These are phyloP conservation scores for Colletotrichum tofieldiae DNA, from an alignment of 2,329 filamentous ascomycete genomes.

Conservation along the genomic window DNA sequence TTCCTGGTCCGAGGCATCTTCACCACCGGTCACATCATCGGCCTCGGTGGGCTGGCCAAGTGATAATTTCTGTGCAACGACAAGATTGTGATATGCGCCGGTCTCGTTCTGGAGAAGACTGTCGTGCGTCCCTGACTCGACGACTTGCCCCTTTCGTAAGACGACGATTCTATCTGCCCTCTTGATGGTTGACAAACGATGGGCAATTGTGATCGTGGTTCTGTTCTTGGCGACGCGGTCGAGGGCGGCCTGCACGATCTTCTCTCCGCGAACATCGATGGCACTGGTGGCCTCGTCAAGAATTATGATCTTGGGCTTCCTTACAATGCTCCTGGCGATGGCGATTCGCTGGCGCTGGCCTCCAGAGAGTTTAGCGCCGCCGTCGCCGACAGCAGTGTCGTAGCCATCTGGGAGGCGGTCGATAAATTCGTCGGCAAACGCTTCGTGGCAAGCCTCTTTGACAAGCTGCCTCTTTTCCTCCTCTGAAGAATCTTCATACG, in stretches of 20 bases:
- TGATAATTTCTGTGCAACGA: conserved; percentile 73
- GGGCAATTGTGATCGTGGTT: conserved; percentile 82
- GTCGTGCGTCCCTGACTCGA: conserved; percentile 84
- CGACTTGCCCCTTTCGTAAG: conserved; percentile 77
- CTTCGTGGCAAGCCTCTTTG: conserved; percentile 74
- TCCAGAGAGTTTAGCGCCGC: conserved; percentile 80
- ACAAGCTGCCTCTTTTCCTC: conserved; percentile 73
- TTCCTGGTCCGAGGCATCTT: conserved; percentile 56
- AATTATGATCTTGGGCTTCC: conserved; percentile 79
- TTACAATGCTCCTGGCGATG: conserved; percentile 82
- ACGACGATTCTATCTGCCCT: conserved; percentile 86
- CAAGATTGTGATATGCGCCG: conserved; percentile 79
- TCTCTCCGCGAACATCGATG: conserved; percentile 68
- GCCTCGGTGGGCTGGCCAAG: conserved; percentile 62
- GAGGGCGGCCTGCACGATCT: conserved; percentile 76
- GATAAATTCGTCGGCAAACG: conserved; percentile 80
- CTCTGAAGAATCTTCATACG: conserved; percentile 67
- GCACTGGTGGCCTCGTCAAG: conserved; percentile 85
- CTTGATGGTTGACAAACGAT: conserved; percentile 81
- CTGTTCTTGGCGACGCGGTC: conserved; percentile 73
- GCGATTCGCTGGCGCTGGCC: conserved; percentile 87
- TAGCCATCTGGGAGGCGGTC: conserved; percentile 78
- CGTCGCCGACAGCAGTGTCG: conserved; percentile 72
- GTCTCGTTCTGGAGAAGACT: conserved; percentile 73
- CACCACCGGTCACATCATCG: conserved; percentile 50